Base-by-base conservation (phyloP, 2,329 filamentous ascomycete species). In the Fusarium burgessii region DNA sequence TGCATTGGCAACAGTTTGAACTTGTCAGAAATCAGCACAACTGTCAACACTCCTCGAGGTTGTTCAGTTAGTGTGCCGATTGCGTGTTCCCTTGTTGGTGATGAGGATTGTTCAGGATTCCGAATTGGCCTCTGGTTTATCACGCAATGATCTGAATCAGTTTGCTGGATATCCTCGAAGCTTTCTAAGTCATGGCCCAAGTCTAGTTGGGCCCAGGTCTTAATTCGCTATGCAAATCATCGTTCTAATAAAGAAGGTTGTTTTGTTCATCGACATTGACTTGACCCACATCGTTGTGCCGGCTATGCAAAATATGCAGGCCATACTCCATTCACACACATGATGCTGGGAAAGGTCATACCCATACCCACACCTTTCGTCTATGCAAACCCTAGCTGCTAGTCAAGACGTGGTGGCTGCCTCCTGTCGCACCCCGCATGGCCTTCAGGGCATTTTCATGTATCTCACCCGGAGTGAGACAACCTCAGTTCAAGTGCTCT, bases 391-490 rank as follows among this genome's bases (percentile, higher is more conserved):
- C 61, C 64, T 70, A 49, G 64, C 64, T 71, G 52, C 33, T 57
- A 23, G 46, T 41, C 62, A 60, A 61, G 68, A 50, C 38, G 47
- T 58, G 36, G 65, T 72, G 66, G 45, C 58, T 72, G 69, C 27
- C 66, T 72, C 61, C 62, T 64, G 63, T 66, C 61, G 62, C 63
- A 58, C 58, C 68, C 62, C 69, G 68, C 64, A 73, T 72, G 66
- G 62, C 45, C 62, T 49, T 73, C 62, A 72, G 70, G 68, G 62
- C 52, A 60, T 56, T 68, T 72, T 72, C 59, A 68, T 72, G 70
- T 66, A 73, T 74, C 58, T 64, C 58, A 73, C 62, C 74, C 71
- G 66, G 62, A 68, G 71, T 75, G 66, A 67, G 72, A 75, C 72
- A 57, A 59, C 59, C 60, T 62, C 66, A 57, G 51, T 61, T 66